Evolutionary conservation across 2,329 filamentous ascomycete genomes (phyloP), one percentile per base, ranked within the genome.

Genomic region (Ascosphaera acerosa): DNA sequence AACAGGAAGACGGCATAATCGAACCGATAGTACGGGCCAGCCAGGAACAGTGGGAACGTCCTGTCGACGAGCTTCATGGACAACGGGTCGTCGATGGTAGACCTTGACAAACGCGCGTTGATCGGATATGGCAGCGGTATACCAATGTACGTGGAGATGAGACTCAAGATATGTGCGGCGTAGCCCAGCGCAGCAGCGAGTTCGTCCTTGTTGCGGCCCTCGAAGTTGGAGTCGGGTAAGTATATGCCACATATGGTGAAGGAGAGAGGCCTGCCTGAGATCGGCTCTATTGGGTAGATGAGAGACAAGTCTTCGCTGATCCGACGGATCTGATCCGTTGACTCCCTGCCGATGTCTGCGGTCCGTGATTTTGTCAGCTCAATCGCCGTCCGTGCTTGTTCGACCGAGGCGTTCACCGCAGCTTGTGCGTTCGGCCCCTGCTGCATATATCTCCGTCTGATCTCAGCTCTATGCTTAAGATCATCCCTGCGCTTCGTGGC

Each of bases 1-100:
- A 97, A 62, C n/a, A 94, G 57, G 43, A 94, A 97, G 46, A 91
- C 87, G 7, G 63, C 87, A 48, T 94, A 97, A 43, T 94, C 84
- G 50, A 94, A 94, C 2, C 84, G 71, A 55, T 84, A 94, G 29
- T 81, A 69, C 0, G 80, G 68, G 2, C 66, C 64, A 44, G 65
- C 62, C 55, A 76, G 51, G 50, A 82, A 82, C 0, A 97, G 62
- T 0, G 87, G 87, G 42, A 90, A 97, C 4, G 69, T 70, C 32
- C 71, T 61, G 29, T 70, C 64, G 33, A 65, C 47, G 39, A 57
- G 53, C 34, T 46, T 50, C 31, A 48, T 45, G 6, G 57, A 59
- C 15, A 91, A 75, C 4, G 75, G 69, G 44, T 91, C 82, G 29
- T 70, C 64, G 34, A 84, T 74, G 25, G 66, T 67, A 3, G 74